Evolutionary conservation across 2,329 filamentous ascomycete species (phyloP), one percentile per base, ranked within the genome.

Genomic region (Zasmidium citrigriseum): DNA sequence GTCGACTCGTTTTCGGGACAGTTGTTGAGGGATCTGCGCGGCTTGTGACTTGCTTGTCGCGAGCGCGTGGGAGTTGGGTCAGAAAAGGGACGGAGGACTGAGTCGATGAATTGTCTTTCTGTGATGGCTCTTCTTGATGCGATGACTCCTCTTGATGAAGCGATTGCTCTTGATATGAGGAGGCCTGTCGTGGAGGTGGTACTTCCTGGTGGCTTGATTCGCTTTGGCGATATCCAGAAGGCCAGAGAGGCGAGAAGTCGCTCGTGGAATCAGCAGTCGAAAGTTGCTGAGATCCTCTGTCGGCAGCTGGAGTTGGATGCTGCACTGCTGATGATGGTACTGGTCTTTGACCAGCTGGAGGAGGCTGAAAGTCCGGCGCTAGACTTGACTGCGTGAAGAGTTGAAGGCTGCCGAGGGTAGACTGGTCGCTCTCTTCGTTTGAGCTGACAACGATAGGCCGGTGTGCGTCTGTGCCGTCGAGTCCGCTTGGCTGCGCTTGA

Each of bases 341-440:
- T 12, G 56, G 61, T 20, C 49, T 55, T 44, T 64, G 64, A 29
- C 49, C 61, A 38, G 62, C 55, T 9, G 64, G 61, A n/a, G 64
- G 64, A 20, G 56, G 62, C 3, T 55, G 54, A 34, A 55, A 61
- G 46, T 64, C 55, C 41, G 55, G 60, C 7, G 16, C 5, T n/a
- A 11, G 34, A 41, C 34, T n/a, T n/a, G 5, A 16, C 58, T 53
- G 58, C 48, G 20, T 49, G 50, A 48, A 29, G n/a, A 56, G 21
- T 41, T 3, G 45, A 10, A 41, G 34, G 34, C 16, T n/a, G 5
- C 4, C 5, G 34, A 41, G 18, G 34, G 55, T 45, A 27, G 18
- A 25, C 25, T 46, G 24, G 34, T 46, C 44, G 20, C 45, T 29
- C 10, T 53, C 44, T 24, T 44, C 46, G 18, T 52, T 45, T 20